Conservation (phyloP, 2,329 filamentous ascomycete species). For the Dactylellina leptospora region DNA sequence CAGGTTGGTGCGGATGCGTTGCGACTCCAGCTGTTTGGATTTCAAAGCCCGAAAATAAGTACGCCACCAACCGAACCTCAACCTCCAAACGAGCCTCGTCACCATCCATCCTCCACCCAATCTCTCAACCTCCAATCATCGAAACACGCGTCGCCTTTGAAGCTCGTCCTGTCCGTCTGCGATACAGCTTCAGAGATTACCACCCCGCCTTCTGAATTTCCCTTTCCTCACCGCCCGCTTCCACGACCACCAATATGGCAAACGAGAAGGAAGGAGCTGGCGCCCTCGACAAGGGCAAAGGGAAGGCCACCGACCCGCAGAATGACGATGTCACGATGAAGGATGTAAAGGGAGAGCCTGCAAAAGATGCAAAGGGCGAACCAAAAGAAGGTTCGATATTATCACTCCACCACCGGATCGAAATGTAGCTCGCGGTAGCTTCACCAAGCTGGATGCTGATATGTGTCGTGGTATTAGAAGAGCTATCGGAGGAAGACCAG, state of each 20-base stretch:
- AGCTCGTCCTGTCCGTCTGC: constrained; percentile 13
- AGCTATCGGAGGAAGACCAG: constrained; percentile 97
- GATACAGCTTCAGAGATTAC: constrained; percentile 37
- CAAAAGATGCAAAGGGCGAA: constrained; percentile 77
- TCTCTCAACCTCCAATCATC: constrained; percentile 34
- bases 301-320: constrained; percentile 80
- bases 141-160: constrained; percentile 47
- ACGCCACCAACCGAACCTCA: constrained; percentile 29
- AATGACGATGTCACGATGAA: constrained; percentile 68
- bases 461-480: constrained; percentile 69
- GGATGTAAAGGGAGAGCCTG: constrained; percentile 75
- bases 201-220: constrained; percentile 55
- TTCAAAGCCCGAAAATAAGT: constrained; percentile 53
- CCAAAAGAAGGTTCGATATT: constrained; percentile 68
- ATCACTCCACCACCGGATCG: constrained; percentile 59
- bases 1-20: constrained; percentile 39
- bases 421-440: constrained; percentile 53
- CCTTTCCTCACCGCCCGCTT: constrained; percentile 57
- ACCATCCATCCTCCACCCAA: constrained; percentile 26
- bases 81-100: constrained; percentile 30
- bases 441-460: constrained; percentile 55
- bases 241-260: constrained; percentile 77
- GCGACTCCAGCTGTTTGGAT: constrained; percentile 38
- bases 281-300: constrained; percentile 93
- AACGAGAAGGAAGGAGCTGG: constrained; percentile 89